These are phyloP conservation scores for Debaryomyces fabryi DNA, from an alignment of 1,139 yeast species.

Conservation along the genomic window DNA sequence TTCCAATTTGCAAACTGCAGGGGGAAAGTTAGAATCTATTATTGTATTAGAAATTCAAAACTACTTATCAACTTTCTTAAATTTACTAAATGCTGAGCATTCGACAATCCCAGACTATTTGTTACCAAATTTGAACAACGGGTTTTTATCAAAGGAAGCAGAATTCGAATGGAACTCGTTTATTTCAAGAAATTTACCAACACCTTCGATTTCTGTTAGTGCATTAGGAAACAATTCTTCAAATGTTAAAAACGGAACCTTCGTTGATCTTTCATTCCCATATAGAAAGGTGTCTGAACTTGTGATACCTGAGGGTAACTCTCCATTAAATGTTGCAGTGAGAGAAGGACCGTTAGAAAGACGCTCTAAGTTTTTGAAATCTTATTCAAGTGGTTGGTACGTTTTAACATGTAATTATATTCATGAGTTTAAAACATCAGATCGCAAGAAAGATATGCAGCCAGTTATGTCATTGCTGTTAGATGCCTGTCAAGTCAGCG, in stretches of 20 bases:
- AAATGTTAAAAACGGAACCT: conserved; percentile 49
- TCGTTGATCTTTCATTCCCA: conserved; percentile 74
- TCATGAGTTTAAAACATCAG: conserved; percentile 87
- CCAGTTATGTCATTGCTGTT: conserved; percentile 88
- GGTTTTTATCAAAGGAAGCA: conserved; percentile 77
- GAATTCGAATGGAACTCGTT: conserved; percentile 89
- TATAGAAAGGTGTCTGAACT: conserved; percentile 68
- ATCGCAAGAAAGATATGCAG: conserved; percentile 77
- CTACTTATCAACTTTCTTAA: conserved; percentile 73
- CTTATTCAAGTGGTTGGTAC: conserved; percentile 88
- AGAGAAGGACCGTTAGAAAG: conserved; percentile 85
- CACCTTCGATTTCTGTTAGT: conserved; percentile 32
- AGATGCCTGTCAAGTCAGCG: conserved; percentile 79
- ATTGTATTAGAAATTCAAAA: conserved; percentile 86
- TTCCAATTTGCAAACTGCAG: conserved; percentile 82
- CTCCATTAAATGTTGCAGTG: conserved; percentile 70
- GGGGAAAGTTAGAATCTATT: conserved; percentile 85
- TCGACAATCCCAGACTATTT: conserved; percentile 66
- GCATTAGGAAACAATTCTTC: conserved; percentile 33
- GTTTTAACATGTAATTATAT: conserved; percentile 85
- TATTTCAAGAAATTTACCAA: conserved; percentile 63
- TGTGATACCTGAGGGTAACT: conserved; percentile 65
- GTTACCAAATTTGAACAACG: conserved; percentile 67
- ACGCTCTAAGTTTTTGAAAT: conserved; percentile 85
- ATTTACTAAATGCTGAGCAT: conserved; percentile 67